Percentiles rank a stretch among this genome's conserved stretches.
phyloP scores from a whole-genome alignment of 805 yeast species.

The Yamadazyma paraphyllophila region DNA sequence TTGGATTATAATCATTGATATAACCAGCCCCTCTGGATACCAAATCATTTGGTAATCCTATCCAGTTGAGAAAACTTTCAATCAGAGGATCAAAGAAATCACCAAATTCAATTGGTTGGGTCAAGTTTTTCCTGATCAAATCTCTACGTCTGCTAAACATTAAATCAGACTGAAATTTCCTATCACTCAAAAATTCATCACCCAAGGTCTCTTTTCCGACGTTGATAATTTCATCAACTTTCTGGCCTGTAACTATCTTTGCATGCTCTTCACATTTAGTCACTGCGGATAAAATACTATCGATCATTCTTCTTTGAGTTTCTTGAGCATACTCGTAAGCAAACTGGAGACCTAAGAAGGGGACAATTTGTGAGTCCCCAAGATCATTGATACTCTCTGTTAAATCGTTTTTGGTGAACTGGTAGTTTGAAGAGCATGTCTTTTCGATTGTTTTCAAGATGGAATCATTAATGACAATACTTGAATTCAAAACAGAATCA shows the following conservation, averaged over 20 bases:
- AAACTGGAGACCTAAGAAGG: conserved; percentile 61
- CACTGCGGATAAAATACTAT: conserved; percentile 64
- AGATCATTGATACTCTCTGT: conserved; percentile 48
- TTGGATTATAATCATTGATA: conserved; percentile 33
- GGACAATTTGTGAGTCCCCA: conserved; percentile 51
- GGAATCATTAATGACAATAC: conserved; percentile 53
- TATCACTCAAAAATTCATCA: conserved; percentile 55
- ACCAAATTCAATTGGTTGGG: conserved; percentile 56
- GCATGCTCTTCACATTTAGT: conserved; percentile 66
- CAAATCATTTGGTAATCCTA: conserved; percentile 36
- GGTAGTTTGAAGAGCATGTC: conserved; percentile 56
- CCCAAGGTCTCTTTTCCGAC: conserved; percentile 68
- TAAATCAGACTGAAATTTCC: conserved; percentile 63
- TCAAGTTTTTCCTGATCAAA: conserved; percentile 53
- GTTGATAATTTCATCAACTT: conserved; percentile 60
- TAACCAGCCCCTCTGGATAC: conserved; percentile 27
- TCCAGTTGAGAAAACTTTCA: conserved; percentile 53
- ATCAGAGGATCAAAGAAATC: conserved; percentile 81
- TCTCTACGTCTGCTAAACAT: conserved; percentile 84
- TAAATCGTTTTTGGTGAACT: conserved; percentile 55
- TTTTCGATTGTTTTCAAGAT: conserved; percentile 65
- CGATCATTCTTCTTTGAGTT: conserved; percentile 67
- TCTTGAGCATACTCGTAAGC: conserved; percentile 66
- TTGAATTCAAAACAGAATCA: conserved; percentile 50
- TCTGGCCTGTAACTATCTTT: conserved; percentile 52